Evolutionary conservation across 305 asterid genomes (phyloP).

Genomic region (Solanum hybrid): DNA sequence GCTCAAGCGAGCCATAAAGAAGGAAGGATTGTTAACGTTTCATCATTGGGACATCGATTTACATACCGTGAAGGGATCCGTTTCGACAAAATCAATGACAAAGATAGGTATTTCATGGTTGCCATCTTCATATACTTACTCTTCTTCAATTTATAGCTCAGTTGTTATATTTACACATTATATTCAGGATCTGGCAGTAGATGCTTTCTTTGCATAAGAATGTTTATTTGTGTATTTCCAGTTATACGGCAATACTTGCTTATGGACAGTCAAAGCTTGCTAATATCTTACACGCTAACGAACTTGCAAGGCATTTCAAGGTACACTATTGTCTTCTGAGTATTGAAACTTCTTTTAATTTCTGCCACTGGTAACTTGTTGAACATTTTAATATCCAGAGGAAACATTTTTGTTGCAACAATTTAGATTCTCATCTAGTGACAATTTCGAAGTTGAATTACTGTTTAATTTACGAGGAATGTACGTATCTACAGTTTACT

Average conservation of each 20-base stretch:
- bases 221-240: constrained; percentile 26
- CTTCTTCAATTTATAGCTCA: not conserved
- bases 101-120: constrained; percentile 36
- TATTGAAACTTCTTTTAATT: not conserved
- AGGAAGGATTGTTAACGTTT: constrained; percentile 71
- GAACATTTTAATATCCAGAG: not conserved
- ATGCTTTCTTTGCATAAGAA: not conserved
- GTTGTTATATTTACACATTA: not conserved
- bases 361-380: not conserved
- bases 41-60: constrained; percentile 50
- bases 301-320: constrained; percentile 66
- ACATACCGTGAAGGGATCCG: constrained; percentile 52
- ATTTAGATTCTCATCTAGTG: not conserved
- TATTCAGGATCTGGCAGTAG: not conserved
- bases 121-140: not conserved
- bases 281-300: constrained; percentile 68
- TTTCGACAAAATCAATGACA: constrained; percentile 64
- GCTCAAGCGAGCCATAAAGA: constrained; percentile 51
- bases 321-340: constrained; percentile 23
- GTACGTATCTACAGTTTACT: not conserved
- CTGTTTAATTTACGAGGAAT: not conserved
- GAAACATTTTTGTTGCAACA: not conserved
- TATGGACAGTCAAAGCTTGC: constrained; percentile 93
- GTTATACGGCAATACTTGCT: constrained; percentile 41
- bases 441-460: not conserved